Base-by-base conservation (phyloP, 345 rosid genomes). In the Salix arbutifolia region DNA sequence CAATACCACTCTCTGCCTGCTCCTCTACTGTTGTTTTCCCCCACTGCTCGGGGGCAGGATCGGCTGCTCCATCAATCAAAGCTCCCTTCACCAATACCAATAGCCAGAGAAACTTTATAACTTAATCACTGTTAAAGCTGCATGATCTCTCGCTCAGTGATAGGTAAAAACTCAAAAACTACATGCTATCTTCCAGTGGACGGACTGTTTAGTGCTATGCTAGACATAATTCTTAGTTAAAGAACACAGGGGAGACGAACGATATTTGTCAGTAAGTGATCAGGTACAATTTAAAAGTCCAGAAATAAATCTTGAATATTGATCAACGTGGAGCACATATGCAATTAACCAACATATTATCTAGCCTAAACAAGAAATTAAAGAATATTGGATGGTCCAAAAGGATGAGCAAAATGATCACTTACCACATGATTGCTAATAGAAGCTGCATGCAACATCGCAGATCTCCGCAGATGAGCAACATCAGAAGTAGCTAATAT, bases 31-130 rank as follows among this genome's bases (percentile, higher is more conserved):
- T 91, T 83, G 97, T 92, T 83, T 89, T 93, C 11, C 99, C 99
- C 99, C 98, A 96, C 75, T 91, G 92, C 85, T 96, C 98, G 0
- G 99, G 99, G 60, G 98, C 92, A 75, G 98, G 99, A 85, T 90
- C 93, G 78, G 99, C 97, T 60, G 97, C 99, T 86, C 98, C 99
- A 82, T 96, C 97, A 83, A 96, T 87, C 85, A 93, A 84, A 64
- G 93, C 90, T 74, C 93, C 97, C 97, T 94, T 77, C 65, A 79
- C 50, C 53, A 75, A 73, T 42, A 78, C 81, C 3, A 83, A 79
- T 33, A 75, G 48, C 46, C 37, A 85, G 21, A 40, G 44, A 30
- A 33, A 79, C 53, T 50, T 53, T 70, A 74, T 74, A 37, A 58
- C 67, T 72, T 76, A 26, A 75, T 58, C 16, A 70, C 35, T 17